phyloP scores from a whole-genome alignment of 78 protist species.

The Creolimax fragrantissima region DNA sequence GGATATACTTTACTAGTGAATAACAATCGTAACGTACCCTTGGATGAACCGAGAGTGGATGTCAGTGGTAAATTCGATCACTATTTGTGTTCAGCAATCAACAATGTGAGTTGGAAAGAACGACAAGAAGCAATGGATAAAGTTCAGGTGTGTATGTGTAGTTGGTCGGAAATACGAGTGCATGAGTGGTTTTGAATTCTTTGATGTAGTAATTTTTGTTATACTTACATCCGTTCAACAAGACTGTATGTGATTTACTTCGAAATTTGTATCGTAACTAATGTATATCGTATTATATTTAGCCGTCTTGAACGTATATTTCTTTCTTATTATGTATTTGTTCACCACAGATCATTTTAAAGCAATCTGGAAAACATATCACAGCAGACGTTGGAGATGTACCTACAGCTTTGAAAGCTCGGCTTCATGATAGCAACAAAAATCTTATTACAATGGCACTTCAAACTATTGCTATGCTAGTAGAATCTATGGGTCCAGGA shows the following conservation, averaged over 20 bases:
- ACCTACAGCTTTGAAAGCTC: background rate
- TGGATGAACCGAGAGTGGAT: background rate
- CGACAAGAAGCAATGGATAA: background rate
- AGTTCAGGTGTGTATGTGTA: no score
- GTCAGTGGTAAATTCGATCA: background rate
- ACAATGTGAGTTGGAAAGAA: background rate
- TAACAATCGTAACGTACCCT: background rate
- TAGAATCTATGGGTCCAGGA: background rate
- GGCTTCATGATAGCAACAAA: background rate
- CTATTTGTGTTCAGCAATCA: background rate
- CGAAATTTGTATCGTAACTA: no score
- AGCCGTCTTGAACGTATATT: no score
- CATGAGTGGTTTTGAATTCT: no score
- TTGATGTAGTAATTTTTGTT: no score
- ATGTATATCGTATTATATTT: no score
- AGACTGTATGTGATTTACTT: no score
- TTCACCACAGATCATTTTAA: background rate
- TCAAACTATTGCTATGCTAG: background rate
- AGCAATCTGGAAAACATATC: background rate
- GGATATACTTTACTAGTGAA: no score
- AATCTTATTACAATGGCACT: background rate
- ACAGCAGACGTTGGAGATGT: background rate
- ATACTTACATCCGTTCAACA: no score
- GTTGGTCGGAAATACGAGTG: no score
- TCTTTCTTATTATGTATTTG: no score